Evolutionary conservation across 2,329 filamentous ascomycete genomes (phyloP).

Genomic region (Drechslerella dactyloides): DNA sequence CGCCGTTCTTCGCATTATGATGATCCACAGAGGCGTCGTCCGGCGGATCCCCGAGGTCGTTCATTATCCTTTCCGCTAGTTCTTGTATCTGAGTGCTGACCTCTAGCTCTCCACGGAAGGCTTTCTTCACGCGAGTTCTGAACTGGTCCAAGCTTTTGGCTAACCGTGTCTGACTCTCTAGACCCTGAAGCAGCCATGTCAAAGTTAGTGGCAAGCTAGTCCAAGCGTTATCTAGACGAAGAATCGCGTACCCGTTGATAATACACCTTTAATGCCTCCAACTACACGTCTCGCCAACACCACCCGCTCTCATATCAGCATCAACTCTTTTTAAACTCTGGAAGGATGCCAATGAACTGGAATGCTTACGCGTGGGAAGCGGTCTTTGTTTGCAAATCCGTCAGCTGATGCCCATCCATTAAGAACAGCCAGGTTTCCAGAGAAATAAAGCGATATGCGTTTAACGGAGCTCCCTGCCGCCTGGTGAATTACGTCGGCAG

Average conservation of each 20-base stretch:
- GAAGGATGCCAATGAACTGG: no score
- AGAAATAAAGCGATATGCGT: neutral
- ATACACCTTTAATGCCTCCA: neutral
- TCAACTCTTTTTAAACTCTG: no score
- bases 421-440: neutral
- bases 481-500: neutral
- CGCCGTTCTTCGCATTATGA: neutral
- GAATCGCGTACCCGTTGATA: neutral
- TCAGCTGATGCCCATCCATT: neutral
- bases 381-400: constrained; percentile 4
- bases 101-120: neutral
- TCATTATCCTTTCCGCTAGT: neutral
- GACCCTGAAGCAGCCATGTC: neutral
- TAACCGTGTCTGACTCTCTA: neutral
- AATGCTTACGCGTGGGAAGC: constrained; percentile 1
- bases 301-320: no score
- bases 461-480: constrained; percentile 1
- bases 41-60: neutral
- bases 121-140: neutral
- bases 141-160: neutral
- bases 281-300: no score
- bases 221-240: neutral
- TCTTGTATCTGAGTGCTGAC: neutral
- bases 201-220: neutral
- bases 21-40: neutral